Conservation (phyloP, 495 filamentous ascomycete species). For the Astrothelium subdiscretum region DNA sequence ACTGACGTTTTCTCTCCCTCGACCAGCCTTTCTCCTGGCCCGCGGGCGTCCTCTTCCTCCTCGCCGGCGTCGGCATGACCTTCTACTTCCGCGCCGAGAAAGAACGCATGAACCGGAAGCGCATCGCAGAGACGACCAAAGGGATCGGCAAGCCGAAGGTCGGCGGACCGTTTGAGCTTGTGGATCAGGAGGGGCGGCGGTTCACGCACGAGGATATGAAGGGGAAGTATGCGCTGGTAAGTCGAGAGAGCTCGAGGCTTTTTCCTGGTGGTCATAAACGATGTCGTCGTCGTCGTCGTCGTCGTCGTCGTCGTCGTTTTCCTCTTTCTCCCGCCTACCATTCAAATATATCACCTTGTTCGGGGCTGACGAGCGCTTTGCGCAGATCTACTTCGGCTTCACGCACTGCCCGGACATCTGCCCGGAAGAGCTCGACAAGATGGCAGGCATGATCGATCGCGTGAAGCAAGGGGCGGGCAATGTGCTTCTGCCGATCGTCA, state of each 20-base stretch:
- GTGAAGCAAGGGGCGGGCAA: slow-evolving; percentile 45
- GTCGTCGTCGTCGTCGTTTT: too few relatives aligned
- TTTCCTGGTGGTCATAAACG: too few relatives aligned
- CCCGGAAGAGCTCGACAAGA: slow-evolving; percentile 97
- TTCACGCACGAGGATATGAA: slow-evolving; percentile 70
- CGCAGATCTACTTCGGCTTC: slow-evolving; percentile 91
- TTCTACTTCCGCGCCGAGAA: slow-evolving; percentile 90
- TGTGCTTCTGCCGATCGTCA: slow-evolving; percentile 65
- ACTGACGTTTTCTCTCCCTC: not conserved
- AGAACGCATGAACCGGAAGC: slow-evolving; percentile 69
- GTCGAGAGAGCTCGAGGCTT: too few relatives aligned
- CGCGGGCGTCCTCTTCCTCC: slow-evolving; percentile 74
- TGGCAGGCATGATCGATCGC: slow-evolving; percentile 83
- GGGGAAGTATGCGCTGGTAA: slow-evolving; percentile 67
- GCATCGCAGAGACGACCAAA: slow-evolving; percentile 82
- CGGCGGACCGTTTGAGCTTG: slow-evolving; percentile 70
- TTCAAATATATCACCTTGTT: too few relatives aligned
- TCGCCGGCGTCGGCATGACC: slow-evolving; percentile 62
- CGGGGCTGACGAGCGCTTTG: not conserved
- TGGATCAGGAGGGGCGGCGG: slow-evolving; percentile 66
- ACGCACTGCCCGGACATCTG: slow-evolving; percentile 98
- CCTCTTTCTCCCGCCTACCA: too few relatives aligned
- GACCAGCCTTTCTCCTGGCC: slow-evolving; percentile 81
- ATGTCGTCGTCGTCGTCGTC: too few relatives aligned
- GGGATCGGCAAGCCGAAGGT: slow-evolving; percentile 88